Percentiles rank a stretch among this genome's conserved stretches.
Conservation (phyloP, 176 grass and related monocot species). For the Areca catechu region DNA sequence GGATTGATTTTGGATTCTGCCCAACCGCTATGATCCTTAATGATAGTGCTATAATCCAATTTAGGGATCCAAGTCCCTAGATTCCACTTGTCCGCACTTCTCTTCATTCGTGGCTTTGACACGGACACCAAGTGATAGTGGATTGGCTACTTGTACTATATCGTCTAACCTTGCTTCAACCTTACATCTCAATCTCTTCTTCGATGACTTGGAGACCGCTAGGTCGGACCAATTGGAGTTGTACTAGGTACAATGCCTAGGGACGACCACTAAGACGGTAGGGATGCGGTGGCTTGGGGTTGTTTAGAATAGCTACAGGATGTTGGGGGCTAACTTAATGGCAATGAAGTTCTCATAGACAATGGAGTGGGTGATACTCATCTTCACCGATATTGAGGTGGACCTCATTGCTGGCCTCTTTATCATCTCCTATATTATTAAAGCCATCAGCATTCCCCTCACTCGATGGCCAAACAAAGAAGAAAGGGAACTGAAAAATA, state of each 20-base stretch:
- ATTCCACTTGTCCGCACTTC: conserved; percentile 35
- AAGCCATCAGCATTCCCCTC: conserved; percentile 52
- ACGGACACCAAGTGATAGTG: conserved; percentile 87
- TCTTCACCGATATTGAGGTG: conserved; percentile 61
- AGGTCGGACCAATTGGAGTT: conserved; percentile 55
- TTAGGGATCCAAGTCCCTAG: conserved; percentile 40
- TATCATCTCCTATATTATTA: conserved; percentile 33
- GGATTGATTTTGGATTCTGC: conserved; percentile 61
- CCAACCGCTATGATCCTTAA: conserved; percentile 16
- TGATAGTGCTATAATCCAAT: conserved; percentile 46
- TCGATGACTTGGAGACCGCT: conserved; percentile 45
- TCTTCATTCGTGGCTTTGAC: conserved; percentile 89
- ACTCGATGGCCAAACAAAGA: conserved; percentile 65
- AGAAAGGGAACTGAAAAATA: too few relatives aligned
- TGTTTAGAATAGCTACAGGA: conserved; percentile 72
- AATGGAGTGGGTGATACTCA: conserved; percentile 35
- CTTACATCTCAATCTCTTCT: conserved; percentile 88
- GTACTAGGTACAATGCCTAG: conserved; percentile 50
- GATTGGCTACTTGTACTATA: conserved; percentile 49
- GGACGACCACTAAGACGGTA: conserved; percentile 43
- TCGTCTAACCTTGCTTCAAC: conserved; percentile 65
- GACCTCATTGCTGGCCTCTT: conserved; percentile 64
- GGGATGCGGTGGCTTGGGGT: conserved; percentile 40
- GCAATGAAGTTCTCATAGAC: conserved; percentile 49
- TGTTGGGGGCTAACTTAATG: conserved; percentile 65